These are phyloP conservation scores for Sugiyamaella neomexicana DNA, from an alignment of 1,139 yeast species.

Conservation along the genomic window DNA sequence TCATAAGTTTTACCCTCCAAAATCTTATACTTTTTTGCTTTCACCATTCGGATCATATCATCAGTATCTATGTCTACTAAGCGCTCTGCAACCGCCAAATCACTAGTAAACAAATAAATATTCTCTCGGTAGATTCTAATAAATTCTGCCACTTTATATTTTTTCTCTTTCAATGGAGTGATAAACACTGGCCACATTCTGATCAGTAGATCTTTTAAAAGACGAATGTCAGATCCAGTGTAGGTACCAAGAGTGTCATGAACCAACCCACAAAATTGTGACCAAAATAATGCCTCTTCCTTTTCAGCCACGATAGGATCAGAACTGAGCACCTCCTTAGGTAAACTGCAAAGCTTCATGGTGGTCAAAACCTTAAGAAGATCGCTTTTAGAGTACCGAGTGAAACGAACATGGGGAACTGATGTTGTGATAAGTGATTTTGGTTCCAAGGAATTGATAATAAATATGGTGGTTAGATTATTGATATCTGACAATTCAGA, in stretches of 20 bases:
- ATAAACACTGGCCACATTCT: slow-evolving; percentile 56
- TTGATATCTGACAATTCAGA: slow-evolving; percentile 43
- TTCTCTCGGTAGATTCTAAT: slow-evolving; percentile 51
- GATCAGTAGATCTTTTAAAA: slow-evolving; percentile 47
- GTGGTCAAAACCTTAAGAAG: slow-evolving; percentile 43
- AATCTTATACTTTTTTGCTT: not conserved
- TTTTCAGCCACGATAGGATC: slow-evolving; percentile 5
- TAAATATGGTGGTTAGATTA: slow-evolving; percentile 41
- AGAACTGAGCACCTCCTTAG: slow-evolving; percentile 6
- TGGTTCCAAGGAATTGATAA: slow-evolving; percentile 49
- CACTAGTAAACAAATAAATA: slow-evolving; percentile 46
- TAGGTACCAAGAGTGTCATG: slow-evolving; percentile 55
- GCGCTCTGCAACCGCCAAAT: slow-evolving; percentile 41
- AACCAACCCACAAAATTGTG: slow-evolving; percentile 50
- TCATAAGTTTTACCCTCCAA: slow-evolving; percentile 2
- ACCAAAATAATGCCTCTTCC: slow-evolving; percentile 46
- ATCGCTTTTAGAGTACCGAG: slow-evolving; percentile 49
- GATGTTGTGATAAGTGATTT: slow-evolving; percentile 47
- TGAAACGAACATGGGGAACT: slow-evolving; percentile 53
- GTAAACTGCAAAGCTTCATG: slow-evolving; percentile 10
- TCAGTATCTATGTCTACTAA: slow-evolving; percentile 25
- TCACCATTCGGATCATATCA: slow-evolving; percentile 9
- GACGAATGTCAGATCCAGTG: slow-evolving; percentile 54
- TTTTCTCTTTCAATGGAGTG: slow-evolving; percentile 45
- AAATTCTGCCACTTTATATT: slow-evolving; percentile 44